Base-by-base conservation (phyloP, 148 eudicot species). In the Persicaria maculosa region DNA sequence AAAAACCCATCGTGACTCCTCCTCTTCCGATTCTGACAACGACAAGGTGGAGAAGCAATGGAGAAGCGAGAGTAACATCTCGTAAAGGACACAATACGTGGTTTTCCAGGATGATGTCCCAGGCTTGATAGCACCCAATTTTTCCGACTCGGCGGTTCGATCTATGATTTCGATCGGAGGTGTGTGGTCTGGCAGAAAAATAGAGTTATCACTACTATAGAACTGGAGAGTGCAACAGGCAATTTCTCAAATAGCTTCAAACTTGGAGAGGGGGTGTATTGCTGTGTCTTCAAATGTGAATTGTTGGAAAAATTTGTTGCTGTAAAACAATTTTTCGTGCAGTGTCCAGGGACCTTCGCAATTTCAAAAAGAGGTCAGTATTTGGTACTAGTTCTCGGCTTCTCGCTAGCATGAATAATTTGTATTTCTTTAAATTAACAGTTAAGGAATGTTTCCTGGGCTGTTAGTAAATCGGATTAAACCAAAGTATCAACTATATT, bases 181-280 rank as follows among this genome's bases (percentile, higher is more conserved):
- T n/a, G n/a, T n/a, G n/a, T n/a, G n/a, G n/a, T n/a, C n/a, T n/a
- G n/a, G n/a, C n/a, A n/a, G n/a, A n/a, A n/a, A n/a, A n/a, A n/a
- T n/a, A n/a, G 91, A 88, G 68, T 88, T 92, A 75, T 84, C 92
- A 43, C 79, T 80, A 52, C 65, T 25, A 25, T 79, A 10, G 97
- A 92, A 80, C 76, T 90, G 77, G 88, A 92, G 78, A 83, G 83
- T 74, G 97, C 97, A 17, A 92, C 97, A 10, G 90, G 91, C 80
- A 80, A 86, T 80, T 92, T 90, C 80, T 88, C 91, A 4, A 91
- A 90, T 78, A 90, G 88, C 79, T 90, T 92, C 79, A 90, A 86
- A 74, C 83, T 92, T 62, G 83, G 82, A 47, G 86, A 90, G 55
- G 86, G 90, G 53, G 91, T 82, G 40, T 80, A 67, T 80, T 89